Evolutionary conservation across 2,329 filamentous ascomycete genomes (phyloP).

Genomic region (Amauroascus niger): DNA sequence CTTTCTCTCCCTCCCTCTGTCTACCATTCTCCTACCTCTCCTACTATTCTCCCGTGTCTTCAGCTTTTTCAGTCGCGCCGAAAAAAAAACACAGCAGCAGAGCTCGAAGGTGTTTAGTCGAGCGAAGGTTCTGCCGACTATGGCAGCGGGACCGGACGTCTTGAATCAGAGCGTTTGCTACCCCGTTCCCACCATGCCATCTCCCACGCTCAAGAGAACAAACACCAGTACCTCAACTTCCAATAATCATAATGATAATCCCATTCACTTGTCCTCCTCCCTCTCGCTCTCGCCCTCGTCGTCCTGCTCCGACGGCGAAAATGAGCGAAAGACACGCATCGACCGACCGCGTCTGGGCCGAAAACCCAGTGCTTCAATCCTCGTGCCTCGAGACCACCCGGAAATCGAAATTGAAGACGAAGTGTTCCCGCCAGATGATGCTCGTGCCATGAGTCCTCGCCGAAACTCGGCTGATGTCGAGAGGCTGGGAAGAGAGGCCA

Average conservation of each 20-base stretch:
- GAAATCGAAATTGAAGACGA: constrained; percentile 63
- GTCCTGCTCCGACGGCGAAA: constrained; percentile 41
- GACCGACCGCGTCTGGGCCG: constrained; percentile 59
- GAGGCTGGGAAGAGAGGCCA: constrained; percentile 71
- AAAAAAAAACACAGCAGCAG: background rate
- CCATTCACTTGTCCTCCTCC: constrained; percentile 1
- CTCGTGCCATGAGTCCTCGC: constrained; percentile 86
- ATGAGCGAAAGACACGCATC: constrained; percentile 37
- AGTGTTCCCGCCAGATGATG: constrained; percentile 75
- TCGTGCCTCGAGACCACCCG: constrained; percentile 66
- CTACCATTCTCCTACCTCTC: background rate
- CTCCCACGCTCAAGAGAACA: constrained; percentile 28
- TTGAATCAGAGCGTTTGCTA: constrained; percentile 28
- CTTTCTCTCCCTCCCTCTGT: too few species aligned
- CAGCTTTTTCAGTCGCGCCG: background rate
- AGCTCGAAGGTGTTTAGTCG: background rate
- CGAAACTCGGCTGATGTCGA: constrained; percentile 86
- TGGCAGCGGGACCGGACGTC: constrained; percentile 28
- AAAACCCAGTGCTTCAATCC: constrained; percentile 72
- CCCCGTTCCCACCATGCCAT: constrained; percentile 33
- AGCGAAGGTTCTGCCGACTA: constrained; percentile 20
- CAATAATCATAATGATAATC: constrained; percentile 1
- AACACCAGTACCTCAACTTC: constrained; percentile 13
- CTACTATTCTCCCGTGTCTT: background rate
- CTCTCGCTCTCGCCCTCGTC: constrained; percentile 39